phyloP scores from a whole-genome alignment of 257 asterid genomes.

The Solanum clarkiae region DNA sequence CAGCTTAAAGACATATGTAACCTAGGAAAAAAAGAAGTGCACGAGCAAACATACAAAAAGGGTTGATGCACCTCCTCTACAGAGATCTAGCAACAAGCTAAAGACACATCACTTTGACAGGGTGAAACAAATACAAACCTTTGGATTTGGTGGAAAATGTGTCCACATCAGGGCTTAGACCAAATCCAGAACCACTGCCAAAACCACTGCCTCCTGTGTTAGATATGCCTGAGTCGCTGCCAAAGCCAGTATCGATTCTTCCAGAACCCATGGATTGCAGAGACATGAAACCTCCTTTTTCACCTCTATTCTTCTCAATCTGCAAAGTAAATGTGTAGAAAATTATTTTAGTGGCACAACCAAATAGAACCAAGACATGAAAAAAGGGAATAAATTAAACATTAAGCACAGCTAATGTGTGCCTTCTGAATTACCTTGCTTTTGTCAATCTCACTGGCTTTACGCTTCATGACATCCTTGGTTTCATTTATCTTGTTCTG shows the following conservation, averaged over 20 bases:
- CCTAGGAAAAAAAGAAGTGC: not conserved
- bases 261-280: conserved; percentile 72
- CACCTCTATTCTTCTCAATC: conserved; percentile 75
- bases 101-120: not conserved
- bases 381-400: not conserved
- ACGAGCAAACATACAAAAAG: not conserved
- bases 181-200: conserved; percentile 54
- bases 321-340: conserved; percentile 13
- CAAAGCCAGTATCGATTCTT: conserved; percentile 60
- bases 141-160: conserved; percentile 52
- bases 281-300: conserved; percentile 59
- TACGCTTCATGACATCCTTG: conserved; percentile 81
- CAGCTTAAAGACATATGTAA: not conserved
- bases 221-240: conserved; percentile 49
- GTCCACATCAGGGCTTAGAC: conserved; percentile 53
- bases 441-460: conserved; percentile 92
- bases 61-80: not conserved
- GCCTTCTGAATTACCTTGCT: conserved; percentile 50
- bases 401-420: not conserved
- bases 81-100: not conserved
- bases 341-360: not conserved
- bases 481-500: conserved; percentile 89
- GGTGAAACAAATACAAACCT: conserved; percentile 31
- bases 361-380: not conserved
- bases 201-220: conserved; percentile 39